phyloP scores from a whole-genome alignment of 768 basidiomycete species.

The Lactarius vividus region DNA sequence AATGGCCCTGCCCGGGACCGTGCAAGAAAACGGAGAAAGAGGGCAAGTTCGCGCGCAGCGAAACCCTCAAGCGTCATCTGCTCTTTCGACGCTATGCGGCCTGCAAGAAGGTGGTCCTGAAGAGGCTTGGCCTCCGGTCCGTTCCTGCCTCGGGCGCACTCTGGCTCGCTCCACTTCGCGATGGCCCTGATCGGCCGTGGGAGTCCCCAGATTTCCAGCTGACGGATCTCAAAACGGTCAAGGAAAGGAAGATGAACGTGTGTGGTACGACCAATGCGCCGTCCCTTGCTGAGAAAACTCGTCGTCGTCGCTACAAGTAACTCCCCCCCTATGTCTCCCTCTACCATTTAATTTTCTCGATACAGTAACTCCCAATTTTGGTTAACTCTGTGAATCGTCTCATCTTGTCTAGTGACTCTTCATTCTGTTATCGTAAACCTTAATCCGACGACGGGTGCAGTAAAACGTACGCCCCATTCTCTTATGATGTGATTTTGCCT shows the following conservation, averaged over 20 bases:
- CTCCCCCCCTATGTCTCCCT: not conserved
- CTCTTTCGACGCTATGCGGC: not conserved
- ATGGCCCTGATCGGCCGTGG: conserved; percentile 21
- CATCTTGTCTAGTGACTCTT: not conserved
- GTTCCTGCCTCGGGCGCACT: not conserved
- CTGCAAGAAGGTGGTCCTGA: conserved; percentile 3
- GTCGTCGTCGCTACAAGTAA: conserved; percentile 22
- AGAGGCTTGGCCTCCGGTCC: not conserved
- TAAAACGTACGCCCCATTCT: not conserved
- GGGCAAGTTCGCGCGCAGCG: not conserved
- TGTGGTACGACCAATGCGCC: not conserved
- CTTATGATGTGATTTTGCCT: not conserved
- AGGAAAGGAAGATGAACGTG: conserved; percentile 3
- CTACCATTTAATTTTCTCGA: not conserved
- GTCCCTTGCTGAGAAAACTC: not conserved
- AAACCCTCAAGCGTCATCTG: conserved; percentile 15
- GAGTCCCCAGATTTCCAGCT: conserved; percentile 10
- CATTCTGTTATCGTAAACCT: conserved; percentile 16
- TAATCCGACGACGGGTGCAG: not conserved
- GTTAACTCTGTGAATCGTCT: conserved; percentile 15
- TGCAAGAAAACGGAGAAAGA: not conserved
- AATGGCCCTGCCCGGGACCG: conserved; percentile 7
- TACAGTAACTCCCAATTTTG: conserved; percentile 12
- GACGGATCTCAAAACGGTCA: conserved; percentile 12
- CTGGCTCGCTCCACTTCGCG: conserved; percentile 10